Base-by-base conservation (phyloP, 179 eudicot genomes). In the Silene vulgaris region DNA sequence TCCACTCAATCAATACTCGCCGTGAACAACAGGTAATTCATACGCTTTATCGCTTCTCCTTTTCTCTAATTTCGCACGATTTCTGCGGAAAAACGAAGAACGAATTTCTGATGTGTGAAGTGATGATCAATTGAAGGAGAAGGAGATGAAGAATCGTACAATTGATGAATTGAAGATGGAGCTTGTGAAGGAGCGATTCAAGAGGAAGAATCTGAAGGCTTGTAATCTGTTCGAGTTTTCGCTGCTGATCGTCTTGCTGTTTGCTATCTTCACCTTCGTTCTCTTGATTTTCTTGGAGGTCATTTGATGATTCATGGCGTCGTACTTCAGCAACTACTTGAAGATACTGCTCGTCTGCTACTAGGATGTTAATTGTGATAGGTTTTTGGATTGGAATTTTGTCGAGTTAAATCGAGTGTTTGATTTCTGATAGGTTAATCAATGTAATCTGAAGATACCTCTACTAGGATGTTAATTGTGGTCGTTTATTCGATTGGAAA, bases 131-230 rank as follows among this genome's bases (percentile, higher is more conserved):
- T 45, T 54, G 69, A 23, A 80, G 88, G 88, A 74, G 66, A 79
- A 78, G 75, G 86, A 84, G 76, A 63, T 30, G 83, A 71, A 72
- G 78, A 35, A 64, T 69, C 76, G 54, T 61, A 64, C 67, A 20
- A 72, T 78, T 28, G 80, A 81, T 30, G 80, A 80, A 40, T 69
- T 85, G 85, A 80, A 74, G 82, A 66, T 66, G 43, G 83, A 82
- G 45, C 70, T 88, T 48, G 77, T 81, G 75, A 76, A 62, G 76
- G 86, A 82, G 78, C 82, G 86, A 17, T 43, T 71, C 81, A 78
- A 76, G 82, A 84, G 75, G 61, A 81, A 68, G 79, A 80, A 75
- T 65, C 20, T 86, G 64, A 79, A 69, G 79, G 54, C 83, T 17
- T 79, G 83, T 63, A 66, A 77, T 66, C 26, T 70, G 59, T 5